A percentile compares a stretch with the other conserved stretches of the same genome.
Conservation (phyloP, 306 rosid species). For the Quercus cerris region DNA sequence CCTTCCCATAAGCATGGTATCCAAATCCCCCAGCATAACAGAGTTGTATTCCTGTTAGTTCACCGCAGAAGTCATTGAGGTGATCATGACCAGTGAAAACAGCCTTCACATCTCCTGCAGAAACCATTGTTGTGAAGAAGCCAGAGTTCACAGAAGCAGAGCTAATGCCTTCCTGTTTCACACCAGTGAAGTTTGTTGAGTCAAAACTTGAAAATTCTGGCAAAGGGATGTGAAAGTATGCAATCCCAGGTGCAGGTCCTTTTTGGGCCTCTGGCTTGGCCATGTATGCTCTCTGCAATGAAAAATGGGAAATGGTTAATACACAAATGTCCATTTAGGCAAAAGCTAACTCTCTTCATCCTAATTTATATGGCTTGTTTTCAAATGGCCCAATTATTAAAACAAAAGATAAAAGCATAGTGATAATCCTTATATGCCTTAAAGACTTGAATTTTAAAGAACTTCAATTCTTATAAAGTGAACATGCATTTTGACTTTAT, state of each 20-base stretch:
- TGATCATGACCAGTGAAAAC: conserved; percentile 90
- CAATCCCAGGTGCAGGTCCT: conserved; percentile 76
- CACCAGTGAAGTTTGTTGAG: conserved; percentile 70
- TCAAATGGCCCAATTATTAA: too few species aligned
- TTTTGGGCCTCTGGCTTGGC: conserved; percentile 57
- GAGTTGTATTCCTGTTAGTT: conserved; percentile 57
- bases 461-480: too few species aligned
- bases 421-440: too few species aligned
- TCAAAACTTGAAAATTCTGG: conserved; percentile 75
- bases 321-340: background rate
- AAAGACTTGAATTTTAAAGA: too few species aligned
- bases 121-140: conserved; percentile 81
- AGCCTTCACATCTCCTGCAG: conserved; percentile 88
- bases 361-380: too few species aligned
- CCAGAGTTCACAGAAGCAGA: conserved; percentile 92
- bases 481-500: too few species aligned
- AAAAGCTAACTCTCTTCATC: background rate
- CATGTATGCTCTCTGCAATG: conserved; percentile 59
- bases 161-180: conserved; percentile 65
- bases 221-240: conserved; percentile 87
- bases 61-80: conserved; percentile 86
- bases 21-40: conserved; percentile 94
- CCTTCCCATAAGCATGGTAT: conserved; percentile 93
- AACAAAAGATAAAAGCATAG: too few species aligned
- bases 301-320: background rate